A percentile compares a stretch with the other conserved stretches of the same genome.
Evolutionary conservation across 768 basidiomycete species (phyloP).

Genomic region (Pulveroboletus frians): DNA sequence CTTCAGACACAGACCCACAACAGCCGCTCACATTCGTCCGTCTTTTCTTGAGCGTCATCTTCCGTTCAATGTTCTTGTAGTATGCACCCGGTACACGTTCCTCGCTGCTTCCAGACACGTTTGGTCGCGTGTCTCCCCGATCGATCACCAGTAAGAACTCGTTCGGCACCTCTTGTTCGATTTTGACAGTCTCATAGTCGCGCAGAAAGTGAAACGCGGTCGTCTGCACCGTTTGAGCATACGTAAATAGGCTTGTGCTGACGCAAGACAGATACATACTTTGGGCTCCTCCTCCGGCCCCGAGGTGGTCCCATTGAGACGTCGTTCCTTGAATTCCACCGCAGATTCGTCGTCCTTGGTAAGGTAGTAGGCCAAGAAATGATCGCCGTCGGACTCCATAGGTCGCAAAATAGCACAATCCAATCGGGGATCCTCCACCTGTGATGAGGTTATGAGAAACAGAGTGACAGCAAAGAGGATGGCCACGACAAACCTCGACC

Average conservation of each 20-base stretch:
- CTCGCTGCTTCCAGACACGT: conserved; percentile 34
- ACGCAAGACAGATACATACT: conserved; percentile 31
- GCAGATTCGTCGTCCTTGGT: conserved; percentile 73
- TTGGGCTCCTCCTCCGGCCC: conserved; percentile 51
- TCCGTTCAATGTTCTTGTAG: conserved; percentile 85
- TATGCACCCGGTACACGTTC: conserved; percentile 64
- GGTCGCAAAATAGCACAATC: conserved; percentile 84
- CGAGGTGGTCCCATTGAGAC: conserved; percentile 39
- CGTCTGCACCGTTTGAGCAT: conserved; percentile 36
- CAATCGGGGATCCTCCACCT: conserved; percentile 75
- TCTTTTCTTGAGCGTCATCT: conserved; percentile 83
- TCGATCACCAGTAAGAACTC: conserved; percentile 77
- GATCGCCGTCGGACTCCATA: conserved; percentile 84
- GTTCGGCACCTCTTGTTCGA: conserved; percentile 81
- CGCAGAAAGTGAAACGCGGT: conserved; percentile 73
- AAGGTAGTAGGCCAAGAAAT: conserved; percentile 82
- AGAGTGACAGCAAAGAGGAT: not conserved
- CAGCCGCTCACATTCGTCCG: conserved; percentile 61
- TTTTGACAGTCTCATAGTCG: conserved; percentile 83
- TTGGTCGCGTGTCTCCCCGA: conserved; percentile 42
- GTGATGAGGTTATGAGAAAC: not conserved
- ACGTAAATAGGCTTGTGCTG: not conserved
- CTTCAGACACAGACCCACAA: not conserved
- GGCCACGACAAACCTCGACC: conserved; percentile 48
- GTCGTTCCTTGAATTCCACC: conserved; percentile 55